Evolutionary conservation across 2,329 filamentous ascomycete genomes (phyloP).

Genomic region (Penicillium oxalicum): DNA sequence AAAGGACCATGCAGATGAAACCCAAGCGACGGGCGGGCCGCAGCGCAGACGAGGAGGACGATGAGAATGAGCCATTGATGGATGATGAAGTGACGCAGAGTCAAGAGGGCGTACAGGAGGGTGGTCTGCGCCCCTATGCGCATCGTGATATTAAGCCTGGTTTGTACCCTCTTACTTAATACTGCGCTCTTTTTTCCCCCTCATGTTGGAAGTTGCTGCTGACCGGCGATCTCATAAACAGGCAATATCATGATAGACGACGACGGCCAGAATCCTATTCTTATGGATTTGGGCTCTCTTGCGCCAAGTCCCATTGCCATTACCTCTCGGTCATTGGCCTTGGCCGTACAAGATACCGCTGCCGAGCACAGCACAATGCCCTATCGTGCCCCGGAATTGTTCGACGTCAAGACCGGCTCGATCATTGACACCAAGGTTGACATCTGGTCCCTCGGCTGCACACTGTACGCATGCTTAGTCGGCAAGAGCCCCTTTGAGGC

Average conservation of each 20-base stretch:
- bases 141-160: slow-evolving; percentile 97
- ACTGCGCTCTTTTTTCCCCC: too few relatives aligned
- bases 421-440: slow-evolving; percentile 94
- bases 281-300: slow-evolving; percentile 95
- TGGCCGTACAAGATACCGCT: slow-evolving; percentile 88
- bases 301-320: slow-evolving; percentile 82
- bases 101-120: slow-evolving; percentile 62
- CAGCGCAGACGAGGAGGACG: slow-evolving; percentile 63
- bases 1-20: slow-evolving; percentile 34
- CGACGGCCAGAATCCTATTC: slow-evolving; percentile 76
- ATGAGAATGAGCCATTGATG: slow-evolving; percentile 79
- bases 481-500: slow-evolving; percentile 97
- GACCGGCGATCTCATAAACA: slow-evolving; percentile 21
- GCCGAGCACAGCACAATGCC: slow-evolving; percentile 98
- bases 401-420: slow-evolving; percentile 91
- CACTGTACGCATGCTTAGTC: slow-evolving; percentile 92
- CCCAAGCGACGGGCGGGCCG: slow-evolving; percentile 39
- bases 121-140: slow-evolving; percentile 72
- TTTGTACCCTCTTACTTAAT: slow-evolving; percentile 36
- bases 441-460: slow-evolving; percentile 96
- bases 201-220: neutral
- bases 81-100: slow-evolving; percentile 64
- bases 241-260: slow-evolving; percentile 98
- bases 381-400: slow-evolving; percentile 93
- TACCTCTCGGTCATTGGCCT: slow-evolving; percentile 80